Conservation (phyloP, 2,329 filamentous ascomycete genomes). For the Claviceps pazoutovae region DNA sequence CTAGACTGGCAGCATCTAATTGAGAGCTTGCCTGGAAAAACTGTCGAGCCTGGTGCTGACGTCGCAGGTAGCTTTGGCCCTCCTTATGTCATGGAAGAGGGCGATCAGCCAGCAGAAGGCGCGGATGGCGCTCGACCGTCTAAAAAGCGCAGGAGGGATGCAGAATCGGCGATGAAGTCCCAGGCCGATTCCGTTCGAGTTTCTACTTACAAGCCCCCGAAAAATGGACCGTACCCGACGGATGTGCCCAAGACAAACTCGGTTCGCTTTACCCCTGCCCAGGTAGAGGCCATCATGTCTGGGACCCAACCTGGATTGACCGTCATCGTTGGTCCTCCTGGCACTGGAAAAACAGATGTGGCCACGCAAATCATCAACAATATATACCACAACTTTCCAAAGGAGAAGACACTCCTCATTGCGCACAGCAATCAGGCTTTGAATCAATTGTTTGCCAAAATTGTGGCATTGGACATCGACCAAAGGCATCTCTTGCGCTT, state of each 20-base stretch:
- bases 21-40: constrained; percentile 78
- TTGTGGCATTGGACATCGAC: constrained; percentile 90
- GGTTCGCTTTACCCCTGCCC: constrained; percentile 79
- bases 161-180: constrained; percentile 48
- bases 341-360: constrained; percentile 98
- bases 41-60: constrained; percentile 63
- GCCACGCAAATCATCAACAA: constrained; percentile 98
- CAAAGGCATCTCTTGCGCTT: constrained; percentile 83
- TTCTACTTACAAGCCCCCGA: constrained; percentile 78
- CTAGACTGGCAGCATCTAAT: constrained; percentile 89
- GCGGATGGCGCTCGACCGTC: constrained; percentile 44
- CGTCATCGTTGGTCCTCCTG: constrained; percentile 85
- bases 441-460: constrained; percentile 96
- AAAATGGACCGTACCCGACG: constrained; percentile 77
- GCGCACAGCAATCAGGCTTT: constrained; percentile 96
- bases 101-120: constrained; percentile 38
- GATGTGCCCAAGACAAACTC: constrained; percentile 71
- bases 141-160: constrained; percentile 78
- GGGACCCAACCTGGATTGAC: constrained; percentile 90
- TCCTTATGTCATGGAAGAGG: constrained; percentile 70
- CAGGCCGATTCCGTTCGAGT: constrained; percentile 61
- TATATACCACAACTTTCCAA: constrained; percentile 94
- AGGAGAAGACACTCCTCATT: constrained; percentile 79
- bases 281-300: constrained; percentile 84
- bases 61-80: constrained; percentile 64